phyloP scores from a whole-genome alignment of 192 early-diverging fungal species.

The Entophlyctis luteolus region DNA sequence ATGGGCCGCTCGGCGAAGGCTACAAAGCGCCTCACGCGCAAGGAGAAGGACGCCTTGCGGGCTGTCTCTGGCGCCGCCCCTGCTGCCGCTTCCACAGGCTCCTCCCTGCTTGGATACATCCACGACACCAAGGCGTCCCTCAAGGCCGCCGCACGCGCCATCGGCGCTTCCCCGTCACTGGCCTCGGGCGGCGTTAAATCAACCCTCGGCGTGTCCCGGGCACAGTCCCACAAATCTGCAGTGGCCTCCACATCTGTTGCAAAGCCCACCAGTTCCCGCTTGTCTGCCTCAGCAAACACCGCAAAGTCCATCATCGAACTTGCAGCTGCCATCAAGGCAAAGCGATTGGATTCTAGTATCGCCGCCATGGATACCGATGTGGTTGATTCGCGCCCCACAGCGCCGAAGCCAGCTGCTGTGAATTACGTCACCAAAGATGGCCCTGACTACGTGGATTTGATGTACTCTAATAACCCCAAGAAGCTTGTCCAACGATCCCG shows the following conservation, averaged over 20 bases:
- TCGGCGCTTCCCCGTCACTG: not conserved
- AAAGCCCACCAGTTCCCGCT: not conserved
- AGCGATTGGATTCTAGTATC: not conserved
- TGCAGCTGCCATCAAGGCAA: not conserved
- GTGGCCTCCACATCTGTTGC: not conserved
- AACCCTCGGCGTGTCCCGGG: constrained; percentile 6
- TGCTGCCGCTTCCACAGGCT: not conserved
- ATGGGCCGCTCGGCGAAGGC: constrained; percentile 8
- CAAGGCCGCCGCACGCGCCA: constrained; percentile 1
- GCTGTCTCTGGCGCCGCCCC: not conserved
- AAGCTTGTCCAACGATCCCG: constrained; percentile 6
- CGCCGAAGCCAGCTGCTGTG: not conserved
- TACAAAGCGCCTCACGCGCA: constrained; percentile 13
- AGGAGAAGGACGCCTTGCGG: constrained; percentile 14
- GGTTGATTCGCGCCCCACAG: not conserved
- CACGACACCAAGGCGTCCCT: constrained; percentile 16
- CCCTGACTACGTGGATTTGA: constrained; percentile 14
- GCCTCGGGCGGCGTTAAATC: not conserved
- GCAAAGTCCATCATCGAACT: not conserved
- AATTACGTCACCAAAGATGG: not conserved
- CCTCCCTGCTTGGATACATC: not conserved
- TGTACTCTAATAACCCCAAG: constrained; percentile 18
- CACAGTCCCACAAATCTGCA: not conserved
- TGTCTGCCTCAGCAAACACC: no score
- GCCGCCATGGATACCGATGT: constrained; percentile 1